Conservation (phyloP, 2,329 filamentous ascomycete species). For the Aspergillus sp. region DNA sequence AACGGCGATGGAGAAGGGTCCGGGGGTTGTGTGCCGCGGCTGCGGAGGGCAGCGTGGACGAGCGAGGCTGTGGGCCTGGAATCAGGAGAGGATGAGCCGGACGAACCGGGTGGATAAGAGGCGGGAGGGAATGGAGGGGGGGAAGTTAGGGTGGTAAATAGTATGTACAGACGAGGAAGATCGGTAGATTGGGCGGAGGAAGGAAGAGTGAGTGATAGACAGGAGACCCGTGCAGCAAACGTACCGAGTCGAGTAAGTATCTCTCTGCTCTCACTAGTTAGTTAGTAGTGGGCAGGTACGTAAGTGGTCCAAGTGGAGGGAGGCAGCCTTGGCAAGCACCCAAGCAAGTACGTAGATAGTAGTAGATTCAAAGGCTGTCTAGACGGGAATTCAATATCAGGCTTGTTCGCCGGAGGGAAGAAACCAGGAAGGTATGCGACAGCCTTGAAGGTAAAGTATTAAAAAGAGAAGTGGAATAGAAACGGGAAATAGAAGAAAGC, state of each 20-base stretch:
- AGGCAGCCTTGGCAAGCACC: constrained; percentile 6
- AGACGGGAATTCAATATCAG: background rate
- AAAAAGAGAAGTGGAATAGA: background rate
- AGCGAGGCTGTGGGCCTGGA: constrained; percentile 1
- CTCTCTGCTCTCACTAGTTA: no score
- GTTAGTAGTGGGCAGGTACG: constrained; percentile 7
- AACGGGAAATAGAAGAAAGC: background rate
- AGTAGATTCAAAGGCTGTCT: background rate
- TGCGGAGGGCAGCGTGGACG: constrained; percentile 16
- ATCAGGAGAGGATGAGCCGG: background rate
- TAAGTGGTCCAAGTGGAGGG: constrained; percentile 10
- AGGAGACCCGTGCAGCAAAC: constrained; percentile 3
- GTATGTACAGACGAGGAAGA: background rate
- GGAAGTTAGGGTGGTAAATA: background rate
- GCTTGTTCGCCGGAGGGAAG: background rate
- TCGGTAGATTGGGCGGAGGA: background rate
- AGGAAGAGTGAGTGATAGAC: background rate
- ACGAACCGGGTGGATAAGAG: background rate
- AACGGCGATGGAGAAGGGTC: constrained; percentile 1
- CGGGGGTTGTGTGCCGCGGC: constrained; percentile 13
- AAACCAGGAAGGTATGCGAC: background rate
- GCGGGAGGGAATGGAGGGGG: background rate
- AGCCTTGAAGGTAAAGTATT: background rate
- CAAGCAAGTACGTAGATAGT: background rate
- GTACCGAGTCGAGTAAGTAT: background rate